Evolutionary conservation across 2,329 filamentous ascomycete genomes (phyloP), one percentile per base, ranked within the genome.

Genomic region (Simplicillium sp.): DNA sequence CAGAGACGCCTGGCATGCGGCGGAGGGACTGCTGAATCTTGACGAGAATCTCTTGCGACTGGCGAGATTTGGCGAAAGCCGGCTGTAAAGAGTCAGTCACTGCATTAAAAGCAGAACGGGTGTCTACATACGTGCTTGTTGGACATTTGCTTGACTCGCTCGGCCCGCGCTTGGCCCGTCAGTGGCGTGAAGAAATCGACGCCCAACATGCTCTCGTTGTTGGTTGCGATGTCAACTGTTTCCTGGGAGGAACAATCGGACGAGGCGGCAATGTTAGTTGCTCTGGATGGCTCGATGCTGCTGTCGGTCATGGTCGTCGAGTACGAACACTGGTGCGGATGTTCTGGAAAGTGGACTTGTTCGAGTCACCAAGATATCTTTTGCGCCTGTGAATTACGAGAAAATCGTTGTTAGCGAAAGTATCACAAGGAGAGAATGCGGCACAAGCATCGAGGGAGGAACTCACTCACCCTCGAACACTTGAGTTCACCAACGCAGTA

Each of bases 131-230:
- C 62, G 45, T 65, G 62, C 31, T 59, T 61, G 38, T 58, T 60
- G 29, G 57, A 53, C 54, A 65, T 59, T 44, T 62, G 60, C 38
- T 61, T 59, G 40, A 65, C 57, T 37, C 57, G 52, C 41, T 62
- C 58, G 3, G 52, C 48, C 4, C 62, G 58, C 36, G 59, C 59
- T 44, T 53, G 48, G 29, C 60, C 62, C 4, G 56, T 54, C 1
- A 64, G 55, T n/a, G 62, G 61, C 17, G 59, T 57, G n/a, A 57
- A 57, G 39, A 65, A 65, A 50, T 64, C 58, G 40, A 65, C 57
- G 11, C 59, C 59, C 34, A 64, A 45, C 60, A 62, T 63, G 18
- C 11, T 41, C 32, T 37, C 35, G 7, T 20, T 33, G 4, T 43
- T 53, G 25, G 16, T 39, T 37, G 16, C 17, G 15, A 20, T 17